Percentiles rank a stretch among this genome's conserved stretches.
These are phyloP conservation scores for Backusella parvicylindrica DNA, from an alignment of 192 early-diverging fungal species.

Conservation along the genomic window DNA sequence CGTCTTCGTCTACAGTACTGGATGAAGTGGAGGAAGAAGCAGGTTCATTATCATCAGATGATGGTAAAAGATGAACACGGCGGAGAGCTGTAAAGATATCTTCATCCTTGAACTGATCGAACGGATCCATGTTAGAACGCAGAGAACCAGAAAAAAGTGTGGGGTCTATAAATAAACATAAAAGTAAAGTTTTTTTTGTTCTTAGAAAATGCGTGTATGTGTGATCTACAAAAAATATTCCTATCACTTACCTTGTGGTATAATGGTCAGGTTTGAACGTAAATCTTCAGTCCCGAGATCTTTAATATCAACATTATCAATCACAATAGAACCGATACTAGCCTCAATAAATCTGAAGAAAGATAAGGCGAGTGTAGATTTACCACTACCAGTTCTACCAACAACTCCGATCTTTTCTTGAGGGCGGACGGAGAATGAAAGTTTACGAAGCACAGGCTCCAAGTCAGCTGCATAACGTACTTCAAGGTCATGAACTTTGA, in stretches of 20 bases:
- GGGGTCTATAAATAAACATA: constrained; percentile 80
- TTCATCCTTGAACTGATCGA: constrained; percentile 67
- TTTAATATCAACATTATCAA: constrained; percentile 80
- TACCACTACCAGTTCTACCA: constrained; percentile 87
- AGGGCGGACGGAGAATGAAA: constrained; percentile 63
- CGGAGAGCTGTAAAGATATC: constrained; percentile 73
- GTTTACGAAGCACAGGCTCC: constrained; percentile 68
- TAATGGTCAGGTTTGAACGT: constrained; percentile 76
- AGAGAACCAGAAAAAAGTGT: constrained; percentile 66
- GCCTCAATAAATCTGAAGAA: constrained; percentile 80
- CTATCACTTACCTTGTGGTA: constrained; percentile 64
- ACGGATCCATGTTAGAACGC: constrained; percentile 79
- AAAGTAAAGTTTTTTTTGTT: constrained; percentile 38
- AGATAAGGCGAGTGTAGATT: constrained; percentile 74
- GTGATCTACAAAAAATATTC: not conserved
- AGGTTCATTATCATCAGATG: constrained; percentile 18
- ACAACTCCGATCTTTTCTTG: constrained; percentile 90
- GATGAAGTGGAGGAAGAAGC: not conserved
- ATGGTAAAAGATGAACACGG: constrained; percentile 63
- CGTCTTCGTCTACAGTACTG: constrained; percentile 4
- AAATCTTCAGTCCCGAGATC: constrained; percentile 73
- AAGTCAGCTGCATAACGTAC: constrained; percentile 72
- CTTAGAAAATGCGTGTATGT: not conserved
- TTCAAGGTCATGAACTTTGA: constrained; percentile 67
- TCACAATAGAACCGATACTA: constrained; percentile 58